Conservation (phyloP, 2,329 filamentous ascomycete genomes). For the Cladosporium oxysporum region DNA sequence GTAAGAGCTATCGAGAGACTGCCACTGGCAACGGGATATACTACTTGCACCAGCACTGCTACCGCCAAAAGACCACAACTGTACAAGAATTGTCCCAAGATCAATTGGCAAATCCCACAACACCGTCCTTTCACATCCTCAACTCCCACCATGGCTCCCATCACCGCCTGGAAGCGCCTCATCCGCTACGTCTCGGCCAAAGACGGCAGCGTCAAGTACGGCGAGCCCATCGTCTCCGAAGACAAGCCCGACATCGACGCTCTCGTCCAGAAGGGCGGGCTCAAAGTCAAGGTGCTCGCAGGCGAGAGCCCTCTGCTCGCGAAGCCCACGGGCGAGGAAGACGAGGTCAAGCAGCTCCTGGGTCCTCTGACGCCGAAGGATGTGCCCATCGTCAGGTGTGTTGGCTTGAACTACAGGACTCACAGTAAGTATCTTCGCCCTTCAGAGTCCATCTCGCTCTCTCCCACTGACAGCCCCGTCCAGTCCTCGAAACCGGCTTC, state of each 20-base stretch:
- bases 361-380: constrained; percentile 54
- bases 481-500: constrained; percentile 56
- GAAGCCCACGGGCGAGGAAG: constrained; percentile 55
- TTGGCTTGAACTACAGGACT: constrained; percentile 62
- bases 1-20: not conserved
- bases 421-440: constrained; percentile 41
- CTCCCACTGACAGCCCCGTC: too few relatives aligned
- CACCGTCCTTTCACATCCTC: not conserved
- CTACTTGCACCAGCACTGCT: not conserved
- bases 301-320: constrained; percentile 50
- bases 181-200: constrained; percentile 65
- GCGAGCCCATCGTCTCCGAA: constrained; percentile 62
- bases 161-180: constrained; percentile 57
- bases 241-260: constrained; percentile 35
- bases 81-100: not conserved
- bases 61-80: not conserved
- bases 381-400: constrained; percentile 59
- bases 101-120: not conserved
- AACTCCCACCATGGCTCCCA: constrained; percentile 21
- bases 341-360: constrained; percentile 55
- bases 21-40: not conserved
- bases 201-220: constrained; percentile 70
- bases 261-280: constrained; percentile 41
- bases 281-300: constrained; percentile 56
- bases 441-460: too few relatives aligned